Percentiles rank a stretch among this genome's conserved stretches.
phyloP scores from a whole-genome alignment of 495 filamentous ascomycete species.

The Aspergillus cristatus region DNA sequence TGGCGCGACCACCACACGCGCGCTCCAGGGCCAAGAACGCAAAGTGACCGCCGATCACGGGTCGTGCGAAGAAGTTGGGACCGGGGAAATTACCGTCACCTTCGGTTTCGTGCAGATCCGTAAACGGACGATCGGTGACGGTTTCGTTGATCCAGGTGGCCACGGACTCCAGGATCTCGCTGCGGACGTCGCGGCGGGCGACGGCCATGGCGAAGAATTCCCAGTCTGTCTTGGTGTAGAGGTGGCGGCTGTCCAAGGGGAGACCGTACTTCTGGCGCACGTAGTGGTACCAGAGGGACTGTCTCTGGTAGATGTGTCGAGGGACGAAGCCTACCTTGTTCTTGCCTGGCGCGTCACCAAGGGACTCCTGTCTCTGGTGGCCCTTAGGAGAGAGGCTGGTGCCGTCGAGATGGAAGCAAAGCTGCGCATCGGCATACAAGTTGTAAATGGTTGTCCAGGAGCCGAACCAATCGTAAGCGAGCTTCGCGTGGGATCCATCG shows the following conservation, averaged over 20 bases:
- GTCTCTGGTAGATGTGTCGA: conserved; percentile 67
- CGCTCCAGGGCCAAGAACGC: conserved; percentile 69
- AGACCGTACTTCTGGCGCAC: conserved; percentile 77
- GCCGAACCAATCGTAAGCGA: conserved; percentile 91
- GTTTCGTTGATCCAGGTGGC: conserved; percentile 86
- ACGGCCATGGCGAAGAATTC: conserved; percentile 85
- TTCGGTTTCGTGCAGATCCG: conserved; percentile 79
- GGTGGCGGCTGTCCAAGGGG: conserved; percentile 77
- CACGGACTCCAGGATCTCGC: conserved; percentile 66
- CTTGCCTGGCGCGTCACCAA: conserved; percentile 11
- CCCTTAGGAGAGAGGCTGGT: conserved; percentile 14
- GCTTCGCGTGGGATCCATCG: conserved; percentile 76
- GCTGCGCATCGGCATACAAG: conserved; percentile 70
- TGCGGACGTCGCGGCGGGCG: conserved; percentile 51
- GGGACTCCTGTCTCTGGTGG: conserved; percentile 32
- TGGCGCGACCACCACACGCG: conserved; percentile 63
- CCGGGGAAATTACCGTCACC: conserved; percentile 57
- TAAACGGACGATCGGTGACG: conserved; percentile 63
- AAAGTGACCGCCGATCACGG: conserved; percentile 84
- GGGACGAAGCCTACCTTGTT: conserved; percentile 48
- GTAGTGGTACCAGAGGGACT: conserved; percentile 77
- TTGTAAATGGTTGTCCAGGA: conserved; percentile 96
- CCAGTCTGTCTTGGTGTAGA: conserved; percentile 91
- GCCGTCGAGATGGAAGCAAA: conserved; percentile 66
- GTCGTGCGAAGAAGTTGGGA: conserved; percentile 67